Percentiles rank a stretch among this genome's conserved stretches.
These are phyloP conservation scores for Sugiyamaella castrensis DNA, from an alignment of 1,139 yeast genomes.

Conservation along the genomic window DNA sequence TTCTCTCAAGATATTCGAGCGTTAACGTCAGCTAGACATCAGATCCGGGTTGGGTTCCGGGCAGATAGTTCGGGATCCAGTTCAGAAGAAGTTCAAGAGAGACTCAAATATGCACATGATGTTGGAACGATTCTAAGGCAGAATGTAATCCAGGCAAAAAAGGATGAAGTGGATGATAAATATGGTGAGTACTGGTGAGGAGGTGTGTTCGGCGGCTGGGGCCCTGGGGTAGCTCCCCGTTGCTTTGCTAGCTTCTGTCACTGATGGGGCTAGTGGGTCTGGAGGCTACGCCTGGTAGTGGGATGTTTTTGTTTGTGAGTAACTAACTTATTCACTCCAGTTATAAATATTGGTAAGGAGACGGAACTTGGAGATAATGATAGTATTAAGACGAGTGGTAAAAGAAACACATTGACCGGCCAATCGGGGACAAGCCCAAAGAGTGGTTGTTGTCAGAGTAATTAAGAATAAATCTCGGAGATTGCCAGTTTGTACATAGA, in stretches of 20 bases:
- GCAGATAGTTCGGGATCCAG: constrained; percentile 39
- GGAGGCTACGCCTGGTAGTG: too few relatives aligned
- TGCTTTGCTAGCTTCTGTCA: too few relatives aligned
- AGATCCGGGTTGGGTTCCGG: constrained; percentile 61
- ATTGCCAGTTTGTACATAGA: not conserved
- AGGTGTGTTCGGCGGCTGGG: too few relatives aligned
- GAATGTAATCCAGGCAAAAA: constrained; percentile 82
- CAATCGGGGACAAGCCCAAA: constrained; percentile 9
- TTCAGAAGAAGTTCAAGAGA: constrained; percentile 48
- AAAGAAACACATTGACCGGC: constrained; percentile 14
- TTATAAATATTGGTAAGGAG: constrained; percentile 68
- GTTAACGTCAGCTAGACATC: constrained; percentile 51
- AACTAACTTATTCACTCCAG: constrained; percentile 14
- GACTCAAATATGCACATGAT: constrained; percentile 54
- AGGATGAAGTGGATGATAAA: constrained; percentile 43
- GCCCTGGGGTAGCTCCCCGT: too few relatives aligned
- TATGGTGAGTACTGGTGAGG: constrained; percentile 35
- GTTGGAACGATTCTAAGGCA: constrained; percentile 63
- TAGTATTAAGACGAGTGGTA: constrained; percentile 40
- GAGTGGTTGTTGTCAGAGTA: constrained; percentile 2
- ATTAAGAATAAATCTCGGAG: not conserved
- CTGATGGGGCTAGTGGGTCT: too few relatives aligned
- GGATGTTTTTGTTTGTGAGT: too few relatives aligned
- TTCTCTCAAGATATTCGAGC: constrained; percentile 56
- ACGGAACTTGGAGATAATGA: constrained; percentile 93